A percentile compares a stretch with the other conserved stretches of the same genome.
phyloP scores from a whole-genome alignment of 495 filamentous ascomycete genomes.

The Clavariopsis aquatica region DNA sequence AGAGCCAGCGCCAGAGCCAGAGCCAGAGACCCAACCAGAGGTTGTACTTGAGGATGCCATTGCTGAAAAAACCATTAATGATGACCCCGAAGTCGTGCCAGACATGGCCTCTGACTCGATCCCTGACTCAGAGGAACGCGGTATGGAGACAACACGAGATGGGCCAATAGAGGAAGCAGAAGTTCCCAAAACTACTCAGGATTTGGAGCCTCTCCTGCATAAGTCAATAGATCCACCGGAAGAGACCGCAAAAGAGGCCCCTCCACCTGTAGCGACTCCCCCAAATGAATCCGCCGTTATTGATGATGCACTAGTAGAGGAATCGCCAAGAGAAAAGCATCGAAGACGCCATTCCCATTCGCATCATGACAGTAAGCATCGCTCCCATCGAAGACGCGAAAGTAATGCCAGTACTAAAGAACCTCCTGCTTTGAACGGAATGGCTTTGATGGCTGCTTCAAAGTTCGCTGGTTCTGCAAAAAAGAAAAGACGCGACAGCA shows the following conservation, averaged over 20 bases:
- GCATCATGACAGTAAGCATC: conserved; percentile 19
- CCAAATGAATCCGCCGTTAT: conserved; percentile 27
- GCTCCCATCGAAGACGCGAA: conserved; percentile 26
- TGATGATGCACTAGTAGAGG: conserved; percentile 7
- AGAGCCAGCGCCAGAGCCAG: conserved; percentile 3
- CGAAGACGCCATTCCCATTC: conserved; percentile 24
- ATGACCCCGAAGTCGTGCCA: background rate
- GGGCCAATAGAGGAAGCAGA: background rate
- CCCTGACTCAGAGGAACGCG: background rate
- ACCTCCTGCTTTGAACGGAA: conserved; percentile 6
- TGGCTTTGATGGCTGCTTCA: conserved; percentile 23
- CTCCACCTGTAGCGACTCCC: conserved; percentile 18
- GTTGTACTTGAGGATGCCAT: background rate
- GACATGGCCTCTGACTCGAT: background rate
- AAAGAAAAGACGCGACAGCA: conserved; percentile 31
- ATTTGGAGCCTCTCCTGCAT: background rate
- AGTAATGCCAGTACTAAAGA: conserved; percentile 29
- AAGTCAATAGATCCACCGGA: background rate
- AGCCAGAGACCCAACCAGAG: background rate
- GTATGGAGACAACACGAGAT: background rate
- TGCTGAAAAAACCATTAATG: background rate
- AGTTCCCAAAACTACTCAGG: background rate
- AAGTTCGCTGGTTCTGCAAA: conserved; percentile 27
- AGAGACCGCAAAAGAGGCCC: background rate
- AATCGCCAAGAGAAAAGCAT: conserved; percentile 23